Percentiles rank a stretch among this genome's conserved stretches.
These are phyloP conservation scores for Penicillium sp. DNA, from an alignment of 2,329 filamentous ascomycete genomes.

Conservation along the genomic window DNA sequence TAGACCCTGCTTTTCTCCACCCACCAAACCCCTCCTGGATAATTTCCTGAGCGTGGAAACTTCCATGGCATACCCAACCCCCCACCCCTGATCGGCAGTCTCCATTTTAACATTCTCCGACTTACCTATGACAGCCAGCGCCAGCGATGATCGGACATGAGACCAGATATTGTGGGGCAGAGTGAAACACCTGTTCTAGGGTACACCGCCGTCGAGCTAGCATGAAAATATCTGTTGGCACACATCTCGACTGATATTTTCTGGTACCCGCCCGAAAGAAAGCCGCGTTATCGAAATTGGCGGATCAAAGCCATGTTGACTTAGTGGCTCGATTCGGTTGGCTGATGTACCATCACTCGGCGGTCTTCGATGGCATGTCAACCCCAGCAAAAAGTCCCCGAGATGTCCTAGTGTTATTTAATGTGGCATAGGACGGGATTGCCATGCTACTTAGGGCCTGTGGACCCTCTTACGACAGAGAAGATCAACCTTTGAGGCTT, in stretches of 20 bases:
- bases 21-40: background rate
- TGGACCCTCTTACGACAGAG: background rate
- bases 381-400: background rate
- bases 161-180: slow-evolving; percentile 1
- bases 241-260: background rate
- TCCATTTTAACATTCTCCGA: slow-evolving; percentile 1
- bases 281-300: background rate
- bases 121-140: slow-evolving; percentile 6
- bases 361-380: background rate
- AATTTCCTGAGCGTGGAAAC: background rate
- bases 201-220: background rate
- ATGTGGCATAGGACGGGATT: background rate
- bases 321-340: slow-evolving; percentile 10
- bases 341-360: background rate
- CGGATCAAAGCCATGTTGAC: slow-evolving; percentile 8
- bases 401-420: background rate
- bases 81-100: slow-evolving; percentile 18
- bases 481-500: background rate
- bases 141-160: slow-evolving; percentile 1
- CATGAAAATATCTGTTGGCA: background rate
- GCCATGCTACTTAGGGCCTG: background rate
- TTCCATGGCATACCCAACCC: slow-evolving; percentile 5
- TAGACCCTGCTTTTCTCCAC: slow-evolving; percentile 1
- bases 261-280: background rate
- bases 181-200: background rate